Conservation (phyloP, 2,329 filamentous ascomycete genomes). For the Botrytis pseudocinerea region DNA sequence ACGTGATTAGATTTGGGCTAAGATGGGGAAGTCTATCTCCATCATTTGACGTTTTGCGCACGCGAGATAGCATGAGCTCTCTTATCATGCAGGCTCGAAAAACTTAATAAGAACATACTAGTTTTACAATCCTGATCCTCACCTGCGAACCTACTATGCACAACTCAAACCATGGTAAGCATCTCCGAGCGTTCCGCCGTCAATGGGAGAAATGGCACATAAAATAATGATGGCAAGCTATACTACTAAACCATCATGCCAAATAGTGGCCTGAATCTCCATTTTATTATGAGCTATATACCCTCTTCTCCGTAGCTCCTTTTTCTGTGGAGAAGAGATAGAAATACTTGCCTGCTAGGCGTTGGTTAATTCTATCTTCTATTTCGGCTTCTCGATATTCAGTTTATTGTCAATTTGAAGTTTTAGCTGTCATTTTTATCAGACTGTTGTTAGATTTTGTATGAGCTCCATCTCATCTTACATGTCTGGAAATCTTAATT, state of each 20-base stretch:
- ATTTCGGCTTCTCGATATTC: not conserved
- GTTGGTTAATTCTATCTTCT: not conserved
- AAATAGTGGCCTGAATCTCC: no score
- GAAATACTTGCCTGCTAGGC: not conserved
- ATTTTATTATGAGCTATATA: no score
- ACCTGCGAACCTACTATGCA: not conserved
- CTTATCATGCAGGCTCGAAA: not conserved
- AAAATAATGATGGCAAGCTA: no score
- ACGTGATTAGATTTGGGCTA: not conserved
- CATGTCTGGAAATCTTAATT: not conserved
- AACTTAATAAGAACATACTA: not conserved
- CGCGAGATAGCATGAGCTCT: not conserved
- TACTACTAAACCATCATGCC: no score
- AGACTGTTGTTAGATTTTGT: not conserved
- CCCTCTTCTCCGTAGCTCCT: no score
- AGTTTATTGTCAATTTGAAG: fast-evolving
- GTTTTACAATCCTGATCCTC: not conserved
- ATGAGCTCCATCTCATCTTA: not conserved
- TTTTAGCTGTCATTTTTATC: not conserved
- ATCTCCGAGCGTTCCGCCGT: not conserved
- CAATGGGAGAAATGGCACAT: not conserved
- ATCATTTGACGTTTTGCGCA: not conserved
- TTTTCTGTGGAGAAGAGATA: not conserved
- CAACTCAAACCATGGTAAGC: not conserved
- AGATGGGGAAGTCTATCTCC: not conserved